Conservation (phyloP, 2,329 filamentous ascomycete species). For the Clonostachys byssicola region DNA sequence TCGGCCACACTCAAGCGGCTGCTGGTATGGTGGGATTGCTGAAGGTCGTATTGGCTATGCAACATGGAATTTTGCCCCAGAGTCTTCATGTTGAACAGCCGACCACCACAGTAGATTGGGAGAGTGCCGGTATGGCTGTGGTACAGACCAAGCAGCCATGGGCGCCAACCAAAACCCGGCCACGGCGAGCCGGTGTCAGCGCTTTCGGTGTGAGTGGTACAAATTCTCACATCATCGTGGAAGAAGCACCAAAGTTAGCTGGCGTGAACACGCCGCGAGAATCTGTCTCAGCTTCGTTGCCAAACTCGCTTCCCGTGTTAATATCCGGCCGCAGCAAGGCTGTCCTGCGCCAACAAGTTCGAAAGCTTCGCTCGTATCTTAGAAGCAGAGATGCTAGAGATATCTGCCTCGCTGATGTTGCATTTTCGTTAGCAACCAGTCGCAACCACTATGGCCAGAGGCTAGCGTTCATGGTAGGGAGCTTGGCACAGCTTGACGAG, state of each 20-base stretch:
- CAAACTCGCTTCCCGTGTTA: constrained; percentile 3
- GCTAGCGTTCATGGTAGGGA: neutral
- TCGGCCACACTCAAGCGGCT: constrained; percentile 13
- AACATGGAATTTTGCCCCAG: constrained; percentile 21
- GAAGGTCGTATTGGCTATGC: constrained; percentile 19
- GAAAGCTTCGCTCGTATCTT: constrained; percentile 20
- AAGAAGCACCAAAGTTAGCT: constrained; percentile 11
- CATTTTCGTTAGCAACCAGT: neutral
- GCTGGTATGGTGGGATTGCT: constrained; percentile 20
- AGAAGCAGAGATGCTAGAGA: constrained; percentile 10
- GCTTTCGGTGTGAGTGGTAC: constrained; percentile 36
- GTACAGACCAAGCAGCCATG: constrained; percentile 3
- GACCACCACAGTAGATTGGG: constrained; percentile 6
- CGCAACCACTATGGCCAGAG: neutral
- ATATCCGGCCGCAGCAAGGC: constrained; percentile 7
- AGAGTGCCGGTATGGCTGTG: constrained; percentile 4
- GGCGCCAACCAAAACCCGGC: neutral
- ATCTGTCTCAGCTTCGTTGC: constrained; percentile 1
- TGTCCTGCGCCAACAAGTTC: constrained; percentile 6
- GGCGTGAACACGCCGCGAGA: constrained; percentile 24
- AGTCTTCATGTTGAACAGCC: constrained; percentile 1
- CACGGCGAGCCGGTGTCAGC: constrained; percentile 11
- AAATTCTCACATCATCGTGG: constrained; percentile 33
- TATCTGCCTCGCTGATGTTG: constrained; percentile 6
- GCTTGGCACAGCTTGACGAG: constrained; percentile 1